Conservation (phyloP, 2,329 filamentous ascomycete species). For the Lanzia echinophila region DNA sequence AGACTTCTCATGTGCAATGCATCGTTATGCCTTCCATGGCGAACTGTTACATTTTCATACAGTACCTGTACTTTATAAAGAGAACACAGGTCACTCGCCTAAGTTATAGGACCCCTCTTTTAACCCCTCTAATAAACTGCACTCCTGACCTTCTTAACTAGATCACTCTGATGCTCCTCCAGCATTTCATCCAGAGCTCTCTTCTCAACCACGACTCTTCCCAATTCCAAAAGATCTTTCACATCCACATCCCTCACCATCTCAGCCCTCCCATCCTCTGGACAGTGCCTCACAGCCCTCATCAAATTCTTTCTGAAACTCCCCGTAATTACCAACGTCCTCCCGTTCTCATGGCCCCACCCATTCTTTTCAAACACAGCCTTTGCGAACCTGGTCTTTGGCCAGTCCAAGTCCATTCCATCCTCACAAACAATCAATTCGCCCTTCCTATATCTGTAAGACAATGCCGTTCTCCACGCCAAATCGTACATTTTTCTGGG, state of each 20-base stretch:
- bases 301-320: conserved; percentile 56
- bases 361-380: conserved; percentile 64
- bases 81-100: too few species aligned
- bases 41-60: background rate
- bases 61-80: background rate
- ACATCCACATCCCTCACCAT: conserved; percentile 80
- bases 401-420: conserved; percentile 55
- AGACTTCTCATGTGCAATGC: too few species aligned
- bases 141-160: conserved; percentile 31
- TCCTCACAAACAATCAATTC: conserved; percentile 83
- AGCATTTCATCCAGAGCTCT: conserved; percentile 71
- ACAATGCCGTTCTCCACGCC: conserved; percentile 89
- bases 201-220: conserved; percentile 81
- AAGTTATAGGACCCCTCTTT: too few species aligned
- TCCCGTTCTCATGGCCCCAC: conserved; percentile 56
- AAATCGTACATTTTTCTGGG: conserved; percentile 90
- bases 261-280: conserved; percentile 62
- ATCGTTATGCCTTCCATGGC: too few species aligned
- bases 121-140: conserved; percentile 20
- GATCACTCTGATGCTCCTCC: conserved; percentile 62
- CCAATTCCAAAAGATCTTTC: conserved; percentile 83
- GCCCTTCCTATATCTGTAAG: conserved; percentile 80
- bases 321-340: conserved; percentile 69
- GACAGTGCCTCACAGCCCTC: conserved; percentile 53
- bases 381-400: conserved; percentile 51